Evolutionary conservation across 768 basidiomycete genomes (phyloP).

Genomic region (Panaeolus papilionaceus): DNA sequence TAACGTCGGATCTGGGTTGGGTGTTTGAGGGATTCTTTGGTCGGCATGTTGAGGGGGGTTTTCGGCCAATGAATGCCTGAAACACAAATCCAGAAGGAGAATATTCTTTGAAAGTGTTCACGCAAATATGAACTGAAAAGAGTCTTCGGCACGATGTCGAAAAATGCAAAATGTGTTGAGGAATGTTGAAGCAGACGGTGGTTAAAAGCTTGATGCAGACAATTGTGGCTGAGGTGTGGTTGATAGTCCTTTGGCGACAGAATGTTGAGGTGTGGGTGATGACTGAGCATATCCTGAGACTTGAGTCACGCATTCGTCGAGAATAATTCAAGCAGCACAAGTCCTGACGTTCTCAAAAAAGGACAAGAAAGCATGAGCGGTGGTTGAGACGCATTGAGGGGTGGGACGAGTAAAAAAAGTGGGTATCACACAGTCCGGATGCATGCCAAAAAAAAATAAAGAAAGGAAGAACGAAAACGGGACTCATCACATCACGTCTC

Average conservation of each 20-base stretch:
- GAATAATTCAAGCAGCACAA: conserved; percentile 1
- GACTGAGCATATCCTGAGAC: background rate
- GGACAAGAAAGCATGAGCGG: conserved; percentile 7
- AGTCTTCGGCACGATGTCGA: background rate
- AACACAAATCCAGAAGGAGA: conserved; percentile 1
- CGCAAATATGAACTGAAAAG: background rate
- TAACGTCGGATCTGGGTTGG: background rate
- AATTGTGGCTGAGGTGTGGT: background rate
- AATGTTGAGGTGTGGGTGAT: background rate
- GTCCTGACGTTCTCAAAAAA: conserved; percentile 7
- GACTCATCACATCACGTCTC: conserved; percentile 9
- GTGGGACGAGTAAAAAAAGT: conserved; percentile 12
- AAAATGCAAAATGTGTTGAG: background rate
- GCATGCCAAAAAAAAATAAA: conserved; percentile 8
- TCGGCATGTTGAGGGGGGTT: background rate
- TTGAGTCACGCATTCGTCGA: conserved; percentile 3
- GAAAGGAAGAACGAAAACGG: conserved; percentile 45
- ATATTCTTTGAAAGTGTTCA: conserved; percentile 8
- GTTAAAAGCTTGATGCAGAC: background rate
- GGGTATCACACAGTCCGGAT: conserved; percentile 8
- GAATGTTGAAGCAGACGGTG: background rate
- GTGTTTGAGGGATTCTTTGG: background rate
- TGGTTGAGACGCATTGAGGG: conserved; percentile 13
- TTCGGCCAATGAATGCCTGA: background rate
- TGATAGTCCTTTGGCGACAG: background rate